Conservation (phyloP, 2,329 filamentous ascomycete species). For the Colletotrichum sp. region DNA sequence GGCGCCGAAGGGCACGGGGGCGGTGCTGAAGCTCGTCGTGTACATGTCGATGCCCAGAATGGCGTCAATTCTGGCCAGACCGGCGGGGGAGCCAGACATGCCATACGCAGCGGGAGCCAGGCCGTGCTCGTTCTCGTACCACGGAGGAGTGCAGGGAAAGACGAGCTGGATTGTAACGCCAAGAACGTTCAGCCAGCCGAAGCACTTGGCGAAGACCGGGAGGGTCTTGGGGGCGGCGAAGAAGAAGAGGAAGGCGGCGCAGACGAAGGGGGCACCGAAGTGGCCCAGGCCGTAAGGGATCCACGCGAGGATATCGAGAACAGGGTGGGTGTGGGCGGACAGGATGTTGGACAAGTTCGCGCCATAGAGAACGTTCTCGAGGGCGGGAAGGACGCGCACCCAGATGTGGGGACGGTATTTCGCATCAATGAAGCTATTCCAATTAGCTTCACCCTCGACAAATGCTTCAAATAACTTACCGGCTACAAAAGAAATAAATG, state of each 20-base stretch:
- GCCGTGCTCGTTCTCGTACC: conserved; percentile 95
- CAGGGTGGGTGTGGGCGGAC: conserved; percentile 83
- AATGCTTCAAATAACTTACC: conserved; percentile 63
- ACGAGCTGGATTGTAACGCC: conserved; percentile 88
- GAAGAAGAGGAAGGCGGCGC: conserved; percentile 80
- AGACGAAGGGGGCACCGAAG: conserved; percentile 84
- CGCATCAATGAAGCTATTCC: conserved; percentile 79
- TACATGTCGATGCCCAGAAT: conserved; percentile 93
- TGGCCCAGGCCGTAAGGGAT: conserved; percentile 91
- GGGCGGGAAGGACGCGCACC: conserved; percentile 90
- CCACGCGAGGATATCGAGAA: conserved; percentile 90
- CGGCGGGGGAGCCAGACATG: conserved; percentile 87
- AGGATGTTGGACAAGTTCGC: conserved; percentile 96
- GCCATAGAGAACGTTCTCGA: conserved; percentile 96
- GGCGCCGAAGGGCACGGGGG: conserved; percentile 90
- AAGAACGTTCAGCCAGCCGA: conserved; percentile 90
- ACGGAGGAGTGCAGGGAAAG: conserved; percentile 93
- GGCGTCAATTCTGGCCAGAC: conserved; percentile 85
- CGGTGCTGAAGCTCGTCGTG: conserved; percentile 88
- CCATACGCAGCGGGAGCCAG: conserved; percentile 91
- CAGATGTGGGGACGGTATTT: conserved; percentile 92
- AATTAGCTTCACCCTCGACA: not conserved
- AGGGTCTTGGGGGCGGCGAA: conserved; percentile 87
- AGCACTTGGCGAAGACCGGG: conserved; percentile 83
- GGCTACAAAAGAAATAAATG: conserved; percentile 89